phyloP scores from a whole-genome alignment of 1,284 basidiomycete genomes.

The Phaffia rhodozyma region DNA sequence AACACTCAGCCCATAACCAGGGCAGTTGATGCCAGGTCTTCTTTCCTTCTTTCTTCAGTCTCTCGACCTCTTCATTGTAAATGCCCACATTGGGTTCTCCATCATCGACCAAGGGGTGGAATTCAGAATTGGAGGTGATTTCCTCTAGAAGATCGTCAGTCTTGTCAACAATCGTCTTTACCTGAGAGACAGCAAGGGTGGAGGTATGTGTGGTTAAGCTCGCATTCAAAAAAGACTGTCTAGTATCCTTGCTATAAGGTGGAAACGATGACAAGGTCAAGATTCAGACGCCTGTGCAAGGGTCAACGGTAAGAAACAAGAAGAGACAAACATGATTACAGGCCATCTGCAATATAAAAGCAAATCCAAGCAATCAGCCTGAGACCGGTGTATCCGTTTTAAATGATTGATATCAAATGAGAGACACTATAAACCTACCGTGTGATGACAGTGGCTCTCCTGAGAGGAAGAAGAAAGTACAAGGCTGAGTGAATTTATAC shows the following conservation, averaged over 20 bases:
- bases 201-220: background rate
- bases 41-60: conserved; percentile 42
- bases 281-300: too few species aligned
- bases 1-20: conserved; percentile 87
- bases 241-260: conserved; percentile 1
- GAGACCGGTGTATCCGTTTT: background rate
- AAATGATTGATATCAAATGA: background rate
- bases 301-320: background rate
- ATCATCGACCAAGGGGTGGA: conserved; percentile 47
- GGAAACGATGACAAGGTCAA: background rate
- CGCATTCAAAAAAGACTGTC: background rate
- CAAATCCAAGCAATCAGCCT: background rate
- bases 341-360: conserved; percentile 6
- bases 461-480: background rate
- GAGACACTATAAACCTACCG: background rate
- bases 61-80: conserved; percentile 62
- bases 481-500: background rate
- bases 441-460: conserved; percentile 11
- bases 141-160: background rate
- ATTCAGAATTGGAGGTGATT: background rate
- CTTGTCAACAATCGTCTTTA: background rate
- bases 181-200: background rate
- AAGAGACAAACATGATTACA: conserved; percentile 2
- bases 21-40: conserved; percentile 83
- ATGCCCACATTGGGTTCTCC: conserved; percentile 52